phyloP scores from a whole-genome alignment of 1,139 yeast species.

The Zygosaccharomyces pseudobailii region DNA sequence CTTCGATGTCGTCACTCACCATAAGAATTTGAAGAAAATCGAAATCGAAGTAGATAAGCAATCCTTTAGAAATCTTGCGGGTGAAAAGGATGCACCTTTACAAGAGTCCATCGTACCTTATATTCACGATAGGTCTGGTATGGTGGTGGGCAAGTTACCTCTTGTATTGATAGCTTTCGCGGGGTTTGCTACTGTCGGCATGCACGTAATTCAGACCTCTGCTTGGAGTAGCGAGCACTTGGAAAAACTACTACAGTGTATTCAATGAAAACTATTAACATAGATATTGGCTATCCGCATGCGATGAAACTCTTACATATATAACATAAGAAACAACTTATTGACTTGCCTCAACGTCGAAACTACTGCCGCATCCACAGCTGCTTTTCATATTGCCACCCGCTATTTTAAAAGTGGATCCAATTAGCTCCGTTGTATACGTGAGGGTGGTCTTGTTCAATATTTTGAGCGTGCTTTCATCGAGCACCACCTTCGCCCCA shows the following conservation, averaged over 20 bases:
- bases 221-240: slow-evolving; percentile 1
- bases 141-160: slow-evolving; percentile 14
- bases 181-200: slow-evolving; percentile 20
- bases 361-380: slow-evolving; percentile 96
- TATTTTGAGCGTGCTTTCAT: slow-evolving; percentile 74
- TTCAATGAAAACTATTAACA: slow-evolving; percentile 1
- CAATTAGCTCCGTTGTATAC: slow-evolving; percentile 88
- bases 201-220: slow-evolving; percentile 1
- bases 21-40: slow-evolving; percentile 13
- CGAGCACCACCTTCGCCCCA: slow-evolving; percentile 54
- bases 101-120: slow-evolving; percentile 14
- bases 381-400: slow-evolving; percentile 86
- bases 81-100: not conserved
- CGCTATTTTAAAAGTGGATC: slow-evolving; percentile 86
- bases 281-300: not conserved
- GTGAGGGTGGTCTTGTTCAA: slow-evolving; percentile 84
- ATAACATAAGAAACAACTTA: slow-evolving; percentile 1
- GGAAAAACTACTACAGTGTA: slow-evolving; percentile 2
- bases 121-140: slow-evolving; percentile 19
- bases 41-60: slow-evolving; percentile 18
- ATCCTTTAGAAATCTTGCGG: slow-evolving; percentile 11
- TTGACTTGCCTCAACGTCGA: slow-evolving; percentile 51
- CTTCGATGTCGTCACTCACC: slow-evolving; percentile 14
- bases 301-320: slow-evolving; percentile 2
- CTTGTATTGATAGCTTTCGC: slow-evolving; percentile 13